Evolutionary conservation across 306 rosid genomes (phyloP).

Genomic region (Astragalus glycyphyllos): DNA sequence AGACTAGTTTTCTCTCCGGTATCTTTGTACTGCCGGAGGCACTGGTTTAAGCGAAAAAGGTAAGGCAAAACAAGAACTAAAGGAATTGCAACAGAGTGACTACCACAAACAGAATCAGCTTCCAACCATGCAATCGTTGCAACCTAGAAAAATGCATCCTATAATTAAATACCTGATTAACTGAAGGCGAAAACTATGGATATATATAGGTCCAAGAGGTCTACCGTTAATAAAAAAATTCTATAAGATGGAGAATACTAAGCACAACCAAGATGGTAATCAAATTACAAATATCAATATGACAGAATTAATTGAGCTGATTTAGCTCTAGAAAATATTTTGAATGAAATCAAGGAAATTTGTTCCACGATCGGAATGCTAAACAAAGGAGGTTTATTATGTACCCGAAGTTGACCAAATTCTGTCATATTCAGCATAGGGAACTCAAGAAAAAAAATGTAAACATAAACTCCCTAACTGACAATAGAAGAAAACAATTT

Average conservation of each 20-base stretch:
- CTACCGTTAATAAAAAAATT: conserved; percentile 17
- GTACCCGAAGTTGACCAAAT: conserved; percentile 22
- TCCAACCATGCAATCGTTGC: conserved; percentile 99
- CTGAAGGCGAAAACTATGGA: conserved; percentile 36
- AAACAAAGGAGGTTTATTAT: conserved; percentile 31
- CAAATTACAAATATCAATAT: conserved; percentile 29
- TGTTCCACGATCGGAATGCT: conserved; percentile 9
- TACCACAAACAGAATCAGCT: conserved; percentile 94
- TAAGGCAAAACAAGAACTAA: conserved; percentile 94
- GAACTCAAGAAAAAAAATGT: background rate
- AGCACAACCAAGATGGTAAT: background rate
- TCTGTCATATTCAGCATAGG: conserved; percentile 23
- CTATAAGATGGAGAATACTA: background rate
- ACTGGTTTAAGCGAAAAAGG: conserved; percentile 93
- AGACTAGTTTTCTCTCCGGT: conserved; percentile 80
- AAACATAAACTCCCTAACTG: conserved; percentile 10
- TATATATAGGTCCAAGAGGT: conserved; percentile 6
- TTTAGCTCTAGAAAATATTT: conserved; percentile 29
- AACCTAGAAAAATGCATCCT: conserved; percentile 61
- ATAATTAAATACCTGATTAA: conserved; percentile 29
- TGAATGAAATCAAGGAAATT: conserved; percentile 29
- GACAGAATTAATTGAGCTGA: conserved; percentile 24
- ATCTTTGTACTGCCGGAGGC: conserved; percentile 96
- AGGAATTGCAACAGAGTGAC: conserved; percentile 77
- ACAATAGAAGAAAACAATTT: conserved; percentile 26